A percentile compares a stretch with the other conserved stretches of the same genome.
phyloP scores from a whole-genome alignment of 2,329 filamentous ascomycete genomes.

The Colletotrichum limetticola region DNA sequence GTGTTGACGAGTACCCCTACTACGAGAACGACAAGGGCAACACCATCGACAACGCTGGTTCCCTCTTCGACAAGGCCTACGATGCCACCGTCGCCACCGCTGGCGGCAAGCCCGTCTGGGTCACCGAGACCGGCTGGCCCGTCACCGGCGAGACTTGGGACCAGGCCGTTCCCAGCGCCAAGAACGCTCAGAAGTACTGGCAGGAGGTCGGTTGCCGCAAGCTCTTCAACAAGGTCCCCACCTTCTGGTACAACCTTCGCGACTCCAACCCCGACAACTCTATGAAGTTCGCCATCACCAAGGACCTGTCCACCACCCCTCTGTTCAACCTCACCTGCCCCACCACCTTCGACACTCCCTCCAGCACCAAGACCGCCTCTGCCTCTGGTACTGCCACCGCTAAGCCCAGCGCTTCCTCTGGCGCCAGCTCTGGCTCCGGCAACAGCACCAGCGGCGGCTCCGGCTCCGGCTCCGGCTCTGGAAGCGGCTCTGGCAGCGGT shows the following conservation, averaged over 20 bases:
- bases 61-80: constrained; percentile 64
- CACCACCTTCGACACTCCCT: constrained; percentile 50
- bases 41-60: constrained; percentile 63
- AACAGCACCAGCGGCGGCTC: constrained; percentile 3
- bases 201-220: constrained; percentile 67
- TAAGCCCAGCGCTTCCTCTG: constrained; percentile 33
- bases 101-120: constrained; percentile 66
- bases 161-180: constrained; percentile 62
- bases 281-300: constrained; percentile 67
- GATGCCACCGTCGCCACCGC: constrained; percentile 56
- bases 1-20: constrained; percentile 75
- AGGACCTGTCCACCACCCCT: constrained; percentile 62
- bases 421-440: constrained; percentile 32
- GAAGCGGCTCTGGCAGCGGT: constrained; percentile 29
- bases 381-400: constrained; percentile 31
- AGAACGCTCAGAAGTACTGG: constrained; percentile 74
- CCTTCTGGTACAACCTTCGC: constrained; percentile 71
- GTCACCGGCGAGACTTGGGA: constrained; percentile 63
- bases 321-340: constrained; percentile 66
- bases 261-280: constrained; percentile 70
- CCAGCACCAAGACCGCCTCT: constrained; percentile 38
- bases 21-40: constrained; percentile 69
- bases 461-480: constrained; percentile 19
- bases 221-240: constrained; percentile 65
- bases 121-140: constrained; percentile 76